A percentile compares a stretch with the other conserved stretches of the same genome.
phyloP scores from a whole-genome alignment of 768 basidiomycete genomes.

The Pleurotus giganteus region DNA sequence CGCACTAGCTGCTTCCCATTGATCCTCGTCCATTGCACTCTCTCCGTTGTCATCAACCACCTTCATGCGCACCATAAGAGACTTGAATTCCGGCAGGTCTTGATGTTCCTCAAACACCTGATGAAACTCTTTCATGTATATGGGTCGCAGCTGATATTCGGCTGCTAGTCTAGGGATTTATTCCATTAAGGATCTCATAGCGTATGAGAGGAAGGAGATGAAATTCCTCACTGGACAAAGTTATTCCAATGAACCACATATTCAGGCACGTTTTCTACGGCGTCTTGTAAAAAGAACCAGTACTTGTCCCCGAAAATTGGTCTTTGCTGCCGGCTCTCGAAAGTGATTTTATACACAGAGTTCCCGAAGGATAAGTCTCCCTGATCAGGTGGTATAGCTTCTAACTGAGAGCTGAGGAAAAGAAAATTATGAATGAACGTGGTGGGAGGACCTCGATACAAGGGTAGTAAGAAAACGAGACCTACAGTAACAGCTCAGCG shows the following conservation, averaged over 20 bases:
- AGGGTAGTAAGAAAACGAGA: constrained; percentile 16
- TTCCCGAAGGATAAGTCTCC: constrained; percentile 85
- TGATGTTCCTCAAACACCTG: constrained; percentile 83
- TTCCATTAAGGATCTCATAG: background rate
- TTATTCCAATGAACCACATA: constrained; percentile 96
- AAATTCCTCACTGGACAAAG: constrained; percentile 68
- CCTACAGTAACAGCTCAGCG: constrained; percentile 79
- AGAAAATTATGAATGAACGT: background rate
- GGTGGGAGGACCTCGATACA: constrained; percentile 8
- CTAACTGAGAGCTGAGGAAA: constrained; percentile 63
- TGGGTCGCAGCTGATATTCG: constrained; percentile 70
- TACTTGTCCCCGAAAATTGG: constrained; percentile 89
- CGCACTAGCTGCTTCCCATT: constrained; percentile 99
- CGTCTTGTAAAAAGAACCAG: constrained; percentile 90
- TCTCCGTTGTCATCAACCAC: constrained; percentile 85
- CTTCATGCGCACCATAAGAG: constrained; percentile 87
- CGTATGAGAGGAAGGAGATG: background rate
- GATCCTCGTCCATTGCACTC: constrained; percentile 90
- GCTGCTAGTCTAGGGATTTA: constrained; percentile 77
- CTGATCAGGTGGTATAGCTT: constrained; percentile 61
- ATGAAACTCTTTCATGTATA: constrained; percentile 90
- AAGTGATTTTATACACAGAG: constrained; percentile 83
- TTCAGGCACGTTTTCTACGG: constrained; percentile 96
- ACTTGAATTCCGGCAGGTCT: constrained; percentile 74
- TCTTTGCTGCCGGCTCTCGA: constrained; percentile 64